These are phyloP conservation scores for Pleurozium schreberi DNA, from an alignment of 225 moss, liverwort and hornwort genomes.

Conservation along the genomic window DNA sequence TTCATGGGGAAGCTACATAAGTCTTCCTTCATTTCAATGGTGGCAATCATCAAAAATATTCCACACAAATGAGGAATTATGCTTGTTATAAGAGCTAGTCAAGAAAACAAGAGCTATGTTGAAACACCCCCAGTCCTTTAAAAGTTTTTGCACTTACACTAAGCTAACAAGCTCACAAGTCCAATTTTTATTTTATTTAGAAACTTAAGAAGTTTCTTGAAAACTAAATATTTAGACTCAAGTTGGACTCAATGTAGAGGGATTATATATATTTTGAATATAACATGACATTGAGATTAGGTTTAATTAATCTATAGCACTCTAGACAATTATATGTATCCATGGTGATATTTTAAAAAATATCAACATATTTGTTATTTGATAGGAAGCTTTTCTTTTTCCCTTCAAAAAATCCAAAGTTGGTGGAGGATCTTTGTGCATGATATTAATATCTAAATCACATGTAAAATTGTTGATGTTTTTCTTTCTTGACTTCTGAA, in stretches of 20 bases:
- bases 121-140: no score
- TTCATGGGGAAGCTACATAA: no score
- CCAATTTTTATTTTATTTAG: not conserved
- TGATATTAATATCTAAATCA: not conserved
- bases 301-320: not conserved
- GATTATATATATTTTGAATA: not conserved
- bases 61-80: no score
- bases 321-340: no score
- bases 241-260: rapidly evolving
- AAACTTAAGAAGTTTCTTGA: not conserved
- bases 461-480: not conserved
- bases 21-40: no score
- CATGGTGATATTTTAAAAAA: not conserved
- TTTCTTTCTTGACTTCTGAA: no score
- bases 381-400: no score
- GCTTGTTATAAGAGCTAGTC: no score
- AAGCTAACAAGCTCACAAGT: not conserved
- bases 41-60: no score
- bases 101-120: no score
- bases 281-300: not conserved
- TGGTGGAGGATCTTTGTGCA: not conserved
- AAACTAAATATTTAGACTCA: not conserved
- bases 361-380: not conserved
- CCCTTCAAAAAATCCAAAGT: rapidly evolving
- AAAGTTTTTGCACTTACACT: not conserved